A percentile compares a stretch with the other conserved stretches of the same genome.
Evolutionary conservation across 176 grass and related monocot species (phyloP).

Genomic region (Eremochloa ophiuroides): DNA sequence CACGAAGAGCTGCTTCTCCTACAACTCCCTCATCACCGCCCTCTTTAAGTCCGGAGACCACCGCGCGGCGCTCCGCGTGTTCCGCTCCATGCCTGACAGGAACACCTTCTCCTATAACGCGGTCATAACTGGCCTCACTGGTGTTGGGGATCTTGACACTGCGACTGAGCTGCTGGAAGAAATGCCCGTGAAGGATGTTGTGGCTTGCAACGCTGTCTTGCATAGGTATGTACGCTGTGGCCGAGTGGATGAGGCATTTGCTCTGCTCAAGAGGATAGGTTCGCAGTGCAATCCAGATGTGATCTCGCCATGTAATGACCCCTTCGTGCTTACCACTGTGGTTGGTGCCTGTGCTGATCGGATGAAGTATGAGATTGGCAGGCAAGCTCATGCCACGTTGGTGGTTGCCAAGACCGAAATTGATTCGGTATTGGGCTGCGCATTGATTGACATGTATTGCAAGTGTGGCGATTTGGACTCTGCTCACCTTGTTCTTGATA

Average conservation of each 20-base stretch:
- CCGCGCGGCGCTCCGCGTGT: conserved; percentile 29
- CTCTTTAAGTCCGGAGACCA: conserved; percentile 33
- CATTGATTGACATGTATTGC: conserved; percentile 70
- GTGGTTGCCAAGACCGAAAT: conserved; percentile 37
- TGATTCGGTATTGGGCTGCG: conserved; percentile 45
- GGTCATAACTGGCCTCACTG: conserved; percentile 35
- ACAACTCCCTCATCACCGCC: conserved; percentile 46
- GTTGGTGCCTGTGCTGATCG: conserved; percentile 51
- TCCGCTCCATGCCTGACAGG: conserved; percentile 54
- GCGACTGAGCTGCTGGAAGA: conserved; percentile 36
- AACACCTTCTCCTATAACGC: conserved; percentile 61
- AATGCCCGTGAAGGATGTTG: conserved; percentile 48
- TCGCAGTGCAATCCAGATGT: background rate
- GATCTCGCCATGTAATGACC: conserved; percentile 27
- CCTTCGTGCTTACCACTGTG: conserved; percentile 62
- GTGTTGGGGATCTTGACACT: conserved; percentile 31
- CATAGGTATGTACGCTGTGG: conserved; percentile 41
- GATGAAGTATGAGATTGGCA: conserved; percentile 40
- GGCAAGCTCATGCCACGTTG: conserved; percentile 45
- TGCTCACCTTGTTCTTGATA: conserved; percentile 31
- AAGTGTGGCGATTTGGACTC: conserved; percentile 54
- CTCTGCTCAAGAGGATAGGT: conserved; percentile 41
- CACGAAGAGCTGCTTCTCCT: conserved; percentile 47
- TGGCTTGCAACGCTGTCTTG: conserved; percentile 49
- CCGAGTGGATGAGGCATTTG: conserved; percentile 34